Evolutionary conservation across 306 rosid species (phyloP), one percentile per base, ranked within the genome.

Genomic region (Rosa multiflora): DNA sequence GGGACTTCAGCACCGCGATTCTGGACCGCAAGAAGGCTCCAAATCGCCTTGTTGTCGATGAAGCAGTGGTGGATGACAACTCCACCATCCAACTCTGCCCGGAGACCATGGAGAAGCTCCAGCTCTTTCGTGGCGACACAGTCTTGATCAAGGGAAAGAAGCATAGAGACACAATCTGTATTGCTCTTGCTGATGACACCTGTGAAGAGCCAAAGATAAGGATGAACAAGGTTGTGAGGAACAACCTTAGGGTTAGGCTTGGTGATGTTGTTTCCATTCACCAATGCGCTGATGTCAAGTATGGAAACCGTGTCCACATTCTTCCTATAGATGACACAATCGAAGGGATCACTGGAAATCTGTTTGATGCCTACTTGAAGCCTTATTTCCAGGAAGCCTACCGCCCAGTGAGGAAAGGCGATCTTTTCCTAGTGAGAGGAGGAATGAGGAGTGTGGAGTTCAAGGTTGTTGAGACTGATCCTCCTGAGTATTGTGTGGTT

Each of bases 1-100:
- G 83, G 53, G 97, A 92, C 66, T 90, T 82, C 68, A 87, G 90
- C 61, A 92, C 95, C 1, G 95, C 95, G 49, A 92, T 92, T 76
- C 47, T 90, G 68, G 93, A 88, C 76, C 90, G 90, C 29, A 92
- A 90, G 88, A 92, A 92, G 78, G 85, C 94, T 6, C 93, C 94
- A 1, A 92, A 92, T 78, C 88, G 93, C 10, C 84, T 92, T 2
- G 78, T 92, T 63, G 93, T 90, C n/a, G 97, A 92, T 49, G 97
- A 92, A 84, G 93, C 95, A 8, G 56, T 83, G 23, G 83, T 85
- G 73, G 95, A 92, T 51, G 97, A 90, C 78, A 90, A 90, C 84
- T 90, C 94, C 0, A 88, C 87, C 7, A 93, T 90, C 14, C 83
- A 90, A 26, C 88, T 90, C 55, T 89, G 87, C 40, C 91, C 94